Base-by-base conservation (phyloP, 257 asterid species). In the Lycium barbarum region DNA sequence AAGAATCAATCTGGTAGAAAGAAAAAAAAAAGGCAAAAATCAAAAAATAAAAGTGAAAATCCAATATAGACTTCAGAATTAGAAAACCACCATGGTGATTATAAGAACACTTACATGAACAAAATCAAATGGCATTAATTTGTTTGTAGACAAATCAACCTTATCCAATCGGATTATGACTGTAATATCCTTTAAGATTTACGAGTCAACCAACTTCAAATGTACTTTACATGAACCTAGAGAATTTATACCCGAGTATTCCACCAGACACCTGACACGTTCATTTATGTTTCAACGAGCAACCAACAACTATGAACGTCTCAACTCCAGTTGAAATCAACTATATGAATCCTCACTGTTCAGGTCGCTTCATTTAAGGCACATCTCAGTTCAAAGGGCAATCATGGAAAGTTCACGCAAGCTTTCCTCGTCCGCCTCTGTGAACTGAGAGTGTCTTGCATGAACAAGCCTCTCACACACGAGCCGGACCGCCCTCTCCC, bases 401-500 rank as follows among this genome's bases (percentile, higher is more conserved):
- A 84, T 54, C 87, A 78, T 54, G 58, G 87, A 63, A 66, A 84
- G 59, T 51, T 43, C 71, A 54, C 63, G 84, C n/a, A 84, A 47
- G 18, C 84, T 84, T 67, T 62, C 78, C 70, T 84, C 87, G 36
- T 79, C 80, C 0, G 83, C 20, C 43, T 84, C 83, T 1, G 35
- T 2, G 18, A 79, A 51, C 45, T 61, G 86, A 35, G 86, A 49
- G 18, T 68, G 68, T 51, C 87, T 13, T 11, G 84, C 84, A 59
- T 45, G 84, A 63, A 43, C 35, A 57, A 84, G 26, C 61, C 87
- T 65, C 51, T 74, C 84, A 5, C 20, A 51, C 3, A 84, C 6
- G 3, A 65, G 81, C 70, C 84, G 47, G n/a, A 53, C 22, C 1
- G 79, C 80, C 59, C 87, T 55, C 62, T 20, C 11, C 87, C 68